Percentiles rank a stretch among this genome's conserved stretches.
Conservation (phyloP, 2,329 filamentous ascomycete species). For the Amylocarpus encephaloides region DNA sequence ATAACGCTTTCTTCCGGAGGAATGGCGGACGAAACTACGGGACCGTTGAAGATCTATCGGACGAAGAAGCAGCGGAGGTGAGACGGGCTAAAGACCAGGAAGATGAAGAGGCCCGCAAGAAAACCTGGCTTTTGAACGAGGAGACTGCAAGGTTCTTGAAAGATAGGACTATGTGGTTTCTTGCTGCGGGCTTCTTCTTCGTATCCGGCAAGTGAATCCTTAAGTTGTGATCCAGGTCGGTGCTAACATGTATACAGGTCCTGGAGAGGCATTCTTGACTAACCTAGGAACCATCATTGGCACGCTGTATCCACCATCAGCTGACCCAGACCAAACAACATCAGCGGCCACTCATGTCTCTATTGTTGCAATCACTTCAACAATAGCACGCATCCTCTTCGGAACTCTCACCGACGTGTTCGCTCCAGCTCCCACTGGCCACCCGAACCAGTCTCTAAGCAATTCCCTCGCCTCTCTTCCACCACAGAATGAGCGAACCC, state of each 20-base stretch:
- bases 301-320: constrained; percentile 63
- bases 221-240: background rate
- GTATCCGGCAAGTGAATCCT: constrained; percentile 39
- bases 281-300: constrained; percentile 92
- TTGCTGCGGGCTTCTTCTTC: constrained; percentile 85
- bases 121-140: constrained; percentile 84
- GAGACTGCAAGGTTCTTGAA: constrained; percentile 80
- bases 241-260: constrained; percentile 52
- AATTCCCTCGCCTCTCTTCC: constrained; percentile 33
- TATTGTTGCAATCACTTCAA: constrained; percentile 85
- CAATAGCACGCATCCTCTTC: constrained; percentile 80
- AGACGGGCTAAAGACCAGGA: constrained; percentile 33
- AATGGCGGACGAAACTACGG: constrained; percentile 55
- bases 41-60: constrained; percentile 39
- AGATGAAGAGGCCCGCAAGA: constrained; percentile 56
- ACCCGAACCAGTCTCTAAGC: constrained; percentile 23
- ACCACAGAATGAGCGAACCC: constrained; percentile 26
- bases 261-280: constrained; percentile 97
- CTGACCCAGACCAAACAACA: constrained; percentile 35
- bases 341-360: constrained; percentile 82
- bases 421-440: constrained; percentile 50
- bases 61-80: constrained; percentile 40
- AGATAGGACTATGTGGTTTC: constrained; percentile 93
- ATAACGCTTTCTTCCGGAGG: constrained; percentile 64
- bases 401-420: constrained; percentile 85